phyloP scores from a whole-genome alignment of 1,284 basidiomycete species.

The Mycosarcoma maydis region DNA sequence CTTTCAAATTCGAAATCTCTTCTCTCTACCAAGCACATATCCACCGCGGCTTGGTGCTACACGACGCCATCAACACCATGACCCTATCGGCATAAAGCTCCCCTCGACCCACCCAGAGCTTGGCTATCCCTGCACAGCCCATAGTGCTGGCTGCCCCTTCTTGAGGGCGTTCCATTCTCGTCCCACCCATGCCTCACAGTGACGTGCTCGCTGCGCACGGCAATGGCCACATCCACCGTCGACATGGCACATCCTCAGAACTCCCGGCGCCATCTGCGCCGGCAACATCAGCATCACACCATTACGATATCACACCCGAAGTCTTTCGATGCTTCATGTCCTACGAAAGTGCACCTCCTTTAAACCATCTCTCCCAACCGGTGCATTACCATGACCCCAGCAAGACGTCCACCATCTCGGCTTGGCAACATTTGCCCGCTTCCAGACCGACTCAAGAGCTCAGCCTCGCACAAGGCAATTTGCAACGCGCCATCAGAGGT shows the following conservation, averaged over 20 bases:
- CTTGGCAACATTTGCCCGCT: not conserved
- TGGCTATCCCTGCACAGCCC: too few relatives aligned
- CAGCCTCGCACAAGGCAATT: not conserved
- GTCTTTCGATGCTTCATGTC: constrained; percentile 35
- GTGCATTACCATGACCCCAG: not conserved
- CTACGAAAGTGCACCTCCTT: constrained; percentile 5
- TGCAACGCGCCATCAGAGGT: constrained; percentile 11
- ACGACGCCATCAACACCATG: not conserved
- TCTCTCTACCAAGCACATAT: not conserved
- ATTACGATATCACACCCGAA: constrained; percentile 20
- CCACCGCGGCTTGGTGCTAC: not conserved
- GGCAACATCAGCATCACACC: not conserved
- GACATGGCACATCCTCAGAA: not conserved
- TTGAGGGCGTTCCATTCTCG: not conserved
- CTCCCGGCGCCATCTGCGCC: not conserved
- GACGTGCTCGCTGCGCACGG: constrained; percentile 7
- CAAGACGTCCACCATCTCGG: not conserved
- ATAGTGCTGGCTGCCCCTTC: not conserved
- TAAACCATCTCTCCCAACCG: not conserved
- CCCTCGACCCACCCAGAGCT: not conserved
- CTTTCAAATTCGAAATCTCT: too few relatives aligned
- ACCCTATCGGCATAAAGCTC: not conserved
- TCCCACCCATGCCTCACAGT: constrained; percentile 5
- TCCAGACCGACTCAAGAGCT: not conserved
- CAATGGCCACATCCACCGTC: constrained; percentile 3